Conservation (phyloP, 139 green algal genomes). For the Chlorella sp. region DNA sequence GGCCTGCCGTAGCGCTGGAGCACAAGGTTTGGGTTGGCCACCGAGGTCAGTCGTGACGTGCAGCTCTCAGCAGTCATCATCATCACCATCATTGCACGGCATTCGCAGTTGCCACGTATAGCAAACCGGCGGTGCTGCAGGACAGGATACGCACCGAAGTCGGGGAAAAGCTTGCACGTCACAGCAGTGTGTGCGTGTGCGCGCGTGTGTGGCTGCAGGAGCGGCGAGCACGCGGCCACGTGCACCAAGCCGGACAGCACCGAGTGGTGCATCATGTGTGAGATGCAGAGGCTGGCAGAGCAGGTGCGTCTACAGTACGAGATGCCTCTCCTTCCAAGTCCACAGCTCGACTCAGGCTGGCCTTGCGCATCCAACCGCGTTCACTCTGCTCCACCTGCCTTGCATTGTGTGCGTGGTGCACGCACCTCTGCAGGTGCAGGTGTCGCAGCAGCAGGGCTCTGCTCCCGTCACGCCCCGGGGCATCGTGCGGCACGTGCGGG, state of each 20-base stretch:
- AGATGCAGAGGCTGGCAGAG: slow-evolving; percentile 3
- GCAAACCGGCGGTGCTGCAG: no score
- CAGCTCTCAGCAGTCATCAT: not conserved
- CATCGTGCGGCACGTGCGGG: slow-evolving; percentile 5
- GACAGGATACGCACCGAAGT: no score
- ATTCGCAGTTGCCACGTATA: no score
- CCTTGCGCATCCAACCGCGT: not conserved
- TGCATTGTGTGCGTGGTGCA: no score
- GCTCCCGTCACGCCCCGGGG: not conserved
- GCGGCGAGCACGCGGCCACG: not conserved
- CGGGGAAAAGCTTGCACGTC: no score
- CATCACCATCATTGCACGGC: not conserved
- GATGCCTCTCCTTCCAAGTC: not conserved
- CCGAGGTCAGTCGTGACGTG: not conserved
- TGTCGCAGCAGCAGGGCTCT: not conserved
- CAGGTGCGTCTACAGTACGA: not conserved
- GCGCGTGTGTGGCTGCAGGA: no score
- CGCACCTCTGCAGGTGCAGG: not conserved
- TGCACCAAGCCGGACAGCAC: not conserved
- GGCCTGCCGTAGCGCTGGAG: not conserved
- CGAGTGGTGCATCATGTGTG: slow-evolving; percentile 2
- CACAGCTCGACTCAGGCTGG: not conserved
- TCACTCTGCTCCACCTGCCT: not conserved
- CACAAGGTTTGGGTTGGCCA: not conserved
- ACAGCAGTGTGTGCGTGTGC: no score